Evolutionary conservation across 345 rosid genomes (phyloP).

Genomic region (Citrus reticulata): DNA sequence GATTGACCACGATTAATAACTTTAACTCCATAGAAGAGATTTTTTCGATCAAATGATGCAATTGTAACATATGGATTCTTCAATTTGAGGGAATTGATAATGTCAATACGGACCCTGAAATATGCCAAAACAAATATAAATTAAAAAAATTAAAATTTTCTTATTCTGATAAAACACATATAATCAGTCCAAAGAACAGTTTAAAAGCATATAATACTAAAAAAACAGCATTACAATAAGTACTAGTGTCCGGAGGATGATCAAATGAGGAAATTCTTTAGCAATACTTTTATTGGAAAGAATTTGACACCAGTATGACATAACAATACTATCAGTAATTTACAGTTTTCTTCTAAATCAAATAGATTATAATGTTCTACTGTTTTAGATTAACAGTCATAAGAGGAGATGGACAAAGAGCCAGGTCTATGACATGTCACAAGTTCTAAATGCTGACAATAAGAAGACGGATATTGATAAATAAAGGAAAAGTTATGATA

Average conservation of each 20-base stretch:
- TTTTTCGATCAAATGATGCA: constrained; percentile 49
- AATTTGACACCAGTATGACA: neutral
- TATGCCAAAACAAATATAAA: neutral
- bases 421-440: too few species aligned
- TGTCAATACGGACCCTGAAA: constrained; percentile 39
- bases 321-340: neutral
- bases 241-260: neutral
- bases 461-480: neutral
- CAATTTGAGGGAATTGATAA: constrained; percentile 38
- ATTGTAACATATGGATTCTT: constrained; percentile 36
- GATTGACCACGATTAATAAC: constrained; percentile 23
- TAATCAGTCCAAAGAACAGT: neutral
- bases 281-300: neutral
- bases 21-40: constrained; percentile 48
- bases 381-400: neutral
- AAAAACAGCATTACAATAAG: neutral
- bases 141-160: neutral
- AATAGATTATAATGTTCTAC: neutral
- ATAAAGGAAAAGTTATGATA: neutral
- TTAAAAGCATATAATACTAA: neutral
- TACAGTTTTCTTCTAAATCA: neutral
- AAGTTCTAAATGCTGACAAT: neutral
- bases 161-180: neutral
- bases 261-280: neutral
- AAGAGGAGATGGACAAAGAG: neutral